Conservation (phyloP, 176 grass and related monocot species). For the Oryza officinalis region DNA sequence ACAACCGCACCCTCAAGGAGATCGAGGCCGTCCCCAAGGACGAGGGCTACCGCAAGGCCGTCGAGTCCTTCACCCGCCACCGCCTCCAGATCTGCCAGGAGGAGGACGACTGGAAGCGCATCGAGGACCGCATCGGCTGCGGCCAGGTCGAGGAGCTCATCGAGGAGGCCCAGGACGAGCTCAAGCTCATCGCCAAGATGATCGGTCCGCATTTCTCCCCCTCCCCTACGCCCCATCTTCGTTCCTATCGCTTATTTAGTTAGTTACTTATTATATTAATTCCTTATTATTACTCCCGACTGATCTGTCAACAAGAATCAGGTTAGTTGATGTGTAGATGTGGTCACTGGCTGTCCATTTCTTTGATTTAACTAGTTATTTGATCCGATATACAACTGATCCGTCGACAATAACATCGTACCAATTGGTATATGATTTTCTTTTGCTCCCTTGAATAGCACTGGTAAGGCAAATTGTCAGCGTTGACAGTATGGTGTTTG, state of each 20-base stretch:
- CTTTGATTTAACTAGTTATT: background rate
- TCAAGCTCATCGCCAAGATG: slow-evolving; percentile 85
- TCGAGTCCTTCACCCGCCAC: slow-evolving; percentile 78
- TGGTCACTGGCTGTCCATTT: background rate
- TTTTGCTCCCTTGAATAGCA: background rate
- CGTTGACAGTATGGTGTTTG: background rate
- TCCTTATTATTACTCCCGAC: background rate
- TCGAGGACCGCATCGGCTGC: slow-evolving; percentile 76
- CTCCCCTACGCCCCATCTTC: background rate
- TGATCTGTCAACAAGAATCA: slow-evolving; percentile 11
- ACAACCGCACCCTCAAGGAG: slow-evolving; percentile 81
- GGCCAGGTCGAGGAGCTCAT: slow-evolving; percentile 92
- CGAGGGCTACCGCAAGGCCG: slow-evolving; percentile 95
- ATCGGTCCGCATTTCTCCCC: slow-evolving; percentile 40
- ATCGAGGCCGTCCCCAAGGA: slow-evolving; percentile 74
- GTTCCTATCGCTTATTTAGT: background rate
- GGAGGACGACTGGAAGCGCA: slow-evolving; percentile 77
- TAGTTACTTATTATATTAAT: background rate
- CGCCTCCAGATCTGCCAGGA: slow-evolving; percentile 86
- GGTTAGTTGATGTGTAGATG: slow-evolving; percentile 5
- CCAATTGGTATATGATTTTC: background rate
- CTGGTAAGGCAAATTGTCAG: background rate
- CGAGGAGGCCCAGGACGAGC: slow-evolving; percentile 91
- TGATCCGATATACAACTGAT: background rate
- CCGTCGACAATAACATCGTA: background rate